Percentiles rank a stretch among this genome's conserved stretches.
Conservation (phyloP, 495 filamentous ascomycete species). For the Evansstolkia leycettana region DNA sequence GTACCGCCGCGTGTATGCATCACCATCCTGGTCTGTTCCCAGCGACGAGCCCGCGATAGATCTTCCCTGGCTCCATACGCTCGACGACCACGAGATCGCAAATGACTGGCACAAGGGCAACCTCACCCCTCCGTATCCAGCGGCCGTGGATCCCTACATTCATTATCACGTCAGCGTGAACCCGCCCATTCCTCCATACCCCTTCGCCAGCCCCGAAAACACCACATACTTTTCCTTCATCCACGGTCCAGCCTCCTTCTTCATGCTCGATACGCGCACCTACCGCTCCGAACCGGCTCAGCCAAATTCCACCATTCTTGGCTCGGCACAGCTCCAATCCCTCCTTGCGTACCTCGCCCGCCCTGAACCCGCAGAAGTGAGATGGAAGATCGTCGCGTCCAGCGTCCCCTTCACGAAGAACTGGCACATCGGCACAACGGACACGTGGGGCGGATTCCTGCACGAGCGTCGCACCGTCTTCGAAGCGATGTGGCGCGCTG, state of each 20-base stretch:
- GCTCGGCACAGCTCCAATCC: conserved; percentile 61
- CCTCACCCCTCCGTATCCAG: conserved; percentile 56
- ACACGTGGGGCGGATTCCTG: conserved; percentile 90
- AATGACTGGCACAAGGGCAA: conserved; percentile 77
- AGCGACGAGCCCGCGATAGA: conserved; percentile 31
- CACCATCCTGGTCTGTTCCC: conserved; percentile 70
- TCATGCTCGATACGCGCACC: conserved; percentile 83
- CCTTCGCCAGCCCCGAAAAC: conserved; percentile 28
- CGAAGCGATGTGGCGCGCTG: conserved; percentile 80
- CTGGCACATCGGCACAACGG: conserved; percentile 69
- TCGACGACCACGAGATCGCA: conserved; percentile 91
- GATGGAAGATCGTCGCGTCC: conserved; percentile 86
- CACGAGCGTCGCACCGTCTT: conserved; percentile 66
- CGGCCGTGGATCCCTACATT: conserved; percentile 73
- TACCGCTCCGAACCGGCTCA: conserved; percentile 59
- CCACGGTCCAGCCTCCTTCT: conserved; percentile 85
- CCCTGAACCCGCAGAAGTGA: conserved; percentile 59
- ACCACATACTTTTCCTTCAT: conserved; percentile 78
- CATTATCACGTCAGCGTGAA: conserved; percentile 80
- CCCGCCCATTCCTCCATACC: conserved; percentile 47
- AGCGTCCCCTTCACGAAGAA: conserved; percentile 95
- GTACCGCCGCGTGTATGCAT: conserved; percentile 87
- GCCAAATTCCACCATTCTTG: conserved; percentile 74
- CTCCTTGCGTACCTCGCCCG: conserved; percentile 63
- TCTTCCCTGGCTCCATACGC: conserved; percentile 89